These are phyloP conservation scores for Viridothelium virens DNA, from an alignment of 495 filamentous ascomycete genomes.

Conservation along the genomic window DNA sequence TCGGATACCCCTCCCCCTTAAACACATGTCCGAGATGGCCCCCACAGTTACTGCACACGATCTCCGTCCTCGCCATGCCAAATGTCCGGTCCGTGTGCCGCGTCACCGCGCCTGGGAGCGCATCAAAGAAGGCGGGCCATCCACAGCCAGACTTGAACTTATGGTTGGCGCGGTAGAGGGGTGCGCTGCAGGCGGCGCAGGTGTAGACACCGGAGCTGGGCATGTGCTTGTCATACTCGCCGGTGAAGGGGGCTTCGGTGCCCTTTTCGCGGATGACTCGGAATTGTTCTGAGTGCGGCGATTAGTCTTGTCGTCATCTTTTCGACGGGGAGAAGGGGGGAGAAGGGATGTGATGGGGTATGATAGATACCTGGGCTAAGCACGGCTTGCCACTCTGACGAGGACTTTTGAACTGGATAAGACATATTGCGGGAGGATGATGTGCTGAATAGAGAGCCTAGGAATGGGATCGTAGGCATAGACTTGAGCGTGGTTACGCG, in stretches of 20 bases:
- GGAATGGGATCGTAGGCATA: constrained; percentile 67
- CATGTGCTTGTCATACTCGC: constrained; percentile 80
- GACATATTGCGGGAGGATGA: constrained; percentile 56
- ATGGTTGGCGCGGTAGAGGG: constrained; percentile 80
- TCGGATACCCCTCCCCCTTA: constrained; percentile 85
- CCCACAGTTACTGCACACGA: constrained; percentile 86
- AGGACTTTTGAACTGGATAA: constrained; percentile 68
- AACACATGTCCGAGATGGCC: constrained; percentile 97
- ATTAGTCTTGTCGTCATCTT: constrained; percentile 11
- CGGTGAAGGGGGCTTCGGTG: constrained; percentile 71
- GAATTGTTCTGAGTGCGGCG: constrained; percentile 67
- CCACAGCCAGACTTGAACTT: constrained; percentile 97
- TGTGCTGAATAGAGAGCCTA: constrained; percentile 68
- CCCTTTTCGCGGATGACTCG: constrained; percentile 83
- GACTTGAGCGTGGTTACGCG: constrained; percentile 42
- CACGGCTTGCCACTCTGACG: constrained; percentile 82
- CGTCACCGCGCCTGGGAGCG: constrained; percentile 78
- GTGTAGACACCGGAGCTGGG: constrained; percentile 66
- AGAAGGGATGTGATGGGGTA: not conserved
- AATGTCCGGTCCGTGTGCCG: constrained; percentile 65
- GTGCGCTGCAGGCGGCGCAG: constrained; percentile 78
- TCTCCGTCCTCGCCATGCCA: constrained; percentile 86
- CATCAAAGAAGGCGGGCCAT: constrained; percentile 97
- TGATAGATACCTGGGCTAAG: constrained; percentile 57
- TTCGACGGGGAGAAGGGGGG: not conserved